A percentile compares a stretch with the other conserved stretches of the same genome.
phyloP scores from a whole-genome alignment of 2,329 filamentous ascomycete genomes.

The Colletotrichum phormii region DNA sequence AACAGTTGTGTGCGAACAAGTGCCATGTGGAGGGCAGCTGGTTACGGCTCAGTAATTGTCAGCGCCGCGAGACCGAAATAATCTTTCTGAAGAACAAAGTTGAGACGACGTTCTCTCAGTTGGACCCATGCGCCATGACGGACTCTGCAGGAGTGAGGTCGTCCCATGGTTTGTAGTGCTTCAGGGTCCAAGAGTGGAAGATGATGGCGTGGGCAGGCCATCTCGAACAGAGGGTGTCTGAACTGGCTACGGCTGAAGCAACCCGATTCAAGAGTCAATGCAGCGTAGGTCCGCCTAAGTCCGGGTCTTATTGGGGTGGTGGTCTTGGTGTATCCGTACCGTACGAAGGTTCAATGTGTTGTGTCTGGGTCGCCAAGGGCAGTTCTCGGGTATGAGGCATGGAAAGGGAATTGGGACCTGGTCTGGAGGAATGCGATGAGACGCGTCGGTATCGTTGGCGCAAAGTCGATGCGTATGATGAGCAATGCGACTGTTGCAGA shows the following conservation, averaged over 20 bases:
- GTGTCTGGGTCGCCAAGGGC: not conserved
- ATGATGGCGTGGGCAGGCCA: not conserved
- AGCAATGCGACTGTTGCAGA: not conserved
- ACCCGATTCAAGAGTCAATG: not conserved
- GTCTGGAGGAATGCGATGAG: not conserved
- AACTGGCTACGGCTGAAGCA: not conserved
- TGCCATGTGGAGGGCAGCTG: not conserved
- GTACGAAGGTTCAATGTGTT: not conserved
- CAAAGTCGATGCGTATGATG: not conserved
- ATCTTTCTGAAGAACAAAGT: not conserved
- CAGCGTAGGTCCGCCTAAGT: not conserved
- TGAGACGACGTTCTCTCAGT: not conserved
- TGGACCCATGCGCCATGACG: not conserved
- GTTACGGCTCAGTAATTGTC: not conserved
- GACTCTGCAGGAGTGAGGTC: not conserved
- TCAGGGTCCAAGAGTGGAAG: not conserved
- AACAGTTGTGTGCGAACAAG: not conserved
- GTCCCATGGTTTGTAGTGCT: not conserved
- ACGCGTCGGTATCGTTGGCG: not conserved
- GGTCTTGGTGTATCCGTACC: too few species aligned
- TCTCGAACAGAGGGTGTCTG: slow-evolving; percentile 15
- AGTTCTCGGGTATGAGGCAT: not conserved
- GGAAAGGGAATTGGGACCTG: not conserved
- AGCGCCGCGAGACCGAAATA: not conserved
- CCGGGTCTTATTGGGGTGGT: not conserved